Conservation (phyloP, 257 asterid species). For the Avicennia marina region DNA sequence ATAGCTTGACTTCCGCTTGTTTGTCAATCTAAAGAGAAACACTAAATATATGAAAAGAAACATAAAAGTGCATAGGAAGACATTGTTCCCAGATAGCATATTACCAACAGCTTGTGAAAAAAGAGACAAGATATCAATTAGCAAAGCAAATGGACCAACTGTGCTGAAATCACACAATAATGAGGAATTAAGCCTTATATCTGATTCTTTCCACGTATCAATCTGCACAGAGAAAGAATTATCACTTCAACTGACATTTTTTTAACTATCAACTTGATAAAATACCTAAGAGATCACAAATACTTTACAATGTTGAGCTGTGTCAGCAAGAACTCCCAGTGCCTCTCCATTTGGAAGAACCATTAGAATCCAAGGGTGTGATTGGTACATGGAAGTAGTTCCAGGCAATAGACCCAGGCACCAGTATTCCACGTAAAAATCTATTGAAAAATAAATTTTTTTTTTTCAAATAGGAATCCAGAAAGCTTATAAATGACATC, state of each 20-base stretch:
- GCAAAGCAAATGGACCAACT: slow-evolving; percentile 91
- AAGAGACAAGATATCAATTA: slow-evolving; percentile 74
- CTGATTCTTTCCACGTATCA: slow-evolving; percentile 70
- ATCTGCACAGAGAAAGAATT: slow-evolving; percentile 50
- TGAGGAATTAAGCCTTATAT: slow-evolving; percentile 53
- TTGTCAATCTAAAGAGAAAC: background rate
- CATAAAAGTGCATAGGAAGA: too few species aligned
- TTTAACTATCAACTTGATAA: slow-evolving; percentile 4
- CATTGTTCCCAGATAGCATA: slow-evolving; percentile 16
- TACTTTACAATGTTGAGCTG: slow-evolving; percentile 91
- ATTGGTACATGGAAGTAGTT: slow-evolving; percentile 92
- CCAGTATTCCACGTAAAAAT: slow-evolving; percentile 89
- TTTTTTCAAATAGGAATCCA: background rate
- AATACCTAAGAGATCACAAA: slow-evolving; percentile 9
- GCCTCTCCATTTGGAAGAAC: slow-evolving; percentile 89
- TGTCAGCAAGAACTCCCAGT: slow-evolving; percentile 91
- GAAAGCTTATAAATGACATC: background rate
- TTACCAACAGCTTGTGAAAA: slow-evolving; percentile 82
- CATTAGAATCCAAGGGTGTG: slow-evolving; percentile 97
- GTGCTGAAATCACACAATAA: slow-evolving; percentile 69
- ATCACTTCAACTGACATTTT: slow-evolving; percentile 14
- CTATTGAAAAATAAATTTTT: slow-evolving; percentile 29
- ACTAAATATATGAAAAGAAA: background rate
- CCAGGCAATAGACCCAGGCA: slow-evolving; percentile 96
- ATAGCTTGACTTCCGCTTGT: too few species aligned